Conservation (phyloP, 495 filamentous ascomycete species). For the Chaetomium fimeti region DNA sequence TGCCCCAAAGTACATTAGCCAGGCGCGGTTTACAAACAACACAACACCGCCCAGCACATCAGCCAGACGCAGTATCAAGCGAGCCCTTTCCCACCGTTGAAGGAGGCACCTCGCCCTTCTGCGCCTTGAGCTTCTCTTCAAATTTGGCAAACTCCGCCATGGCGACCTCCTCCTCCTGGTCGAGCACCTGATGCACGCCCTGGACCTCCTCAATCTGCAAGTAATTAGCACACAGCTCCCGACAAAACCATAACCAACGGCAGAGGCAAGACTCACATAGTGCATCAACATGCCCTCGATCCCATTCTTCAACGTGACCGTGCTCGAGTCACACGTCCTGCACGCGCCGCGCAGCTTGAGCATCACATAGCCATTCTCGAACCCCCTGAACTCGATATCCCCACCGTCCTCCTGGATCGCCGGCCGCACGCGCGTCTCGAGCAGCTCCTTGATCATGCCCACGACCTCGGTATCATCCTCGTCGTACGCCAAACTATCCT, state of each 20-base stretch:
- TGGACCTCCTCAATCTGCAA: conserved; percentile 90
- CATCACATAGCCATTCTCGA: conserved; percentile 78
- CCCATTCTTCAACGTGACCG: conserved; percentile 90
- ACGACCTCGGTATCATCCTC: conserved; percentile 91
- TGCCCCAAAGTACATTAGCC: background rate
- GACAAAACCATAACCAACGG: background rate
- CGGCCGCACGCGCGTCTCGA: conserved; percentile 91
- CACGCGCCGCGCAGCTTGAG: conserved; percentile 91
- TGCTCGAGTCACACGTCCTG: conserved; percentile 92
- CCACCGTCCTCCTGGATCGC: conserved; percentile 97
- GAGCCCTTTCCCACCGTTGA: conserved; percentile 65
- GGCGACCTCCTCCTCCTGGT: conserved; percentile 88
- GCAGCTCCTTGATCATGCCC: conserved; percentile 96
- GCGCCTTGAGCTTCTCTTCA: conserved; percentile 84
- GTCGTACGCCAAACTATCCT: conserved; percentile 72
- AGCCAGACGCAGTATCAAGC: conserved; percentile 59
- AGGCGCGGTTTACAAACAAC: background rate
- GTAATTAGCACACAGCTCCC: conserved; percentile 7
- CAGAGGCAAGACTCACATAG: conserved; percentile 44
- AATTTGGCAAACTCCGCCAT: conserved; percentile 91
- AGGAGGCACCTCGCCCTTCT: conserved; percentile 58
- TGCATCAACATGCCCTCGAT: conserved; percentile 97
- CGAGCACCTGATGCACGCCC: conserved; percentile 85
- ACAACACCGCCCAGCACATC: conserved; percentile 15
- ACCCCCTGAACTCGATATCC: conserved; percentile 91